phyloP scores from a whole-genome alignment of 192 early-diverging fungal genomes.

The Spizellomyces punctatus region DNA sequence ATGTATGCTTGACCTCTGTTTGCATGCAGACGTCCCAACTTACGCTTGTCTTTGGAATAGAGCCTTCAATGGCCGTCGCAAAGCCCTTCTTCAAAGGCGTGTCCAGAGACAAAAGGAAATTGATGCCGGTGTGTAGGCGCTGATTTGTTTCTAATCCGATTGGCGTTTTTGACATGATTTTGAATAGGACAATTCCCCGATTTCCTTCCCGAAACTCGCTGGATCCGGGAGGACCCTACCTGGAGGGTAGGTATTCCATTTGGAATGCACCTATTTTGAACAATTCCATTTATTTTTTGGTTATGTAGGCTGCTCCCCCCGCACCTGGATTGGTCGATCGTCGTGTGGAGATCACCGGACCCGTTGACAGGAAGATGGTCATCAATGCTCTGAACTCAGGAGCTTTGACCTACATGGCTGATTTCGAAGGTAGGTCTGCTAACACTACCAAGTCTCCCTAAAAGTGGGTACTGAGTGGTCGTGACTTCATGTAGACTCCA shows the following conservation, averaged over 20 bases:
- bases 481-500: conserved; percentile 68
- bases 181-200: conserved; percentile 63
- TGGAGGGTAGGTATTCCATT: conserved; percentile 61
- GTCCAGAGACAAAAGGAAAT: conserved; percentile 76
- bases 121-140: conserved; percentile 62
- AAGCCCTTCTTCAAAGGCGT: conserved; percentile 81
- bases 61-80: conserved; percentile 87
- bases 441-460: neutral
- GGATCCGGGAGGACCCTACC: conserved; percentile 85
- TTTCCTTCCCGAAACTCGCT: conserved; percentile 89
- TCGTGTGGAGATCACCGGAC: conserved; percentile 97
- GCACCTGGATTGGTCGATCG: conserved; percentile 90
- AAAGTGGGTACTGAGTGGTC: neutral
- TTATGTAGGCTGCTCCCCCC: conserved; percentile 69
- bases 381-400: conserved; percentile 98
- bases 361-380: conserved; percentile 99
- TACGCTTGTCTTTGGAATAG: conserved; percentile 19
- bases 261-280: neutral
- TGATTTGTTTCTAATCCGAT: neutral
- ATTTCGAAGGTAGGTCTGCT: conserved; percentile 71
- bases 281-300: neutral
- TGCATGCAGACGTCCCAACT: neutral
- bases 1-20: neutral
- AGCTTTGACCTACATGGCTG: conserved; percentile 95
- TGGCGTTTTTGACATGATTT: neutral